Percentiles rank a stretch among this genome's conserved stretches.
These are phyloP conservation scores for Ophiocordyceps camponoti-floridani DNA, from an alignment of 2,329 filamentous ascomycete species.

Conservation along the genomic window DNA sequence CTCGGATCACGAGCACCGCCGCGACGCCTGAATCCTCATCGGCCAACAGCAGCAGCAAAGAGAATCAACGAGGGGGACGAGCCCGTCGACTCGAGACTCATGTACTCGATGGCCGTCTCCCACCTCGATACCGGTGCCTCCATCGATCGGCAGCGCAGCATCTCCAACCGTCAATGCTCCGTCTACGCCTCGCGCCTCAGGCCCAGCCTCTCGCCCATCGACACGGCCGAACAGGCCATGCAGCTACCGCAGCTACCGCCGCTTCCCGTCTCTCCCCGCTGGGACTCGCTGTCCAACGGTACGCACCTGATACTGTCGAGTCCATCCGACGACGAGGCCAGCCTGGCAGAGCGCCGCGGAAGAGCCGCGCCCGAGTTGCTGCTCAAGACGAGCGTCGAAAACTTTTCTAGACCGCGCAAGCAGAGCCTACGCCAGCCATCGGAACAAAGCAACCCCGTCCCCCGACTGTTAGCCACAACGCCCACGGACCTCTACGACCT, in stretches of 20 bases:
- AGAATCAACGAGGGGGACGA: not conserved
- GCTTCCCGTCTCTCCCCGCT: slow-evolving; percentile 21
- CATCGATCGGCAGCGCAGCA: slow-evolving; percentile 2
- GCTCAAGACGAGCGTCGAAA: slow-evolving; percentile 22
- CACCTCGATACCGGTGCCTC: slow-evolving; percentile 3
- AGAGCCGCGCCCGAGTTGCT: slow-evolving; percentile 13
- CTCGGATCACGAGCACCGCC: too few species aligned
- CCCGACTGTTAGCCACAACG: slow-evolving; percentile 9
- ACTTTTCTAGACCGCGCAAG: slow-evolving; percentile 42
- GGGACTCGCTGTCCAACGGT: slow-evolving; percentile 21
- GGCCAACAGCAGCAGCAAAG: too few species aligned
- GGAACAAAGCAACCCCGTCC: slow-evolving; percentile 7
- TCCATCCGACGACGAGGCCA: not conserved
- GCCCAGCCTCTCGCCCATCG: slow-evolving; percentile 4
- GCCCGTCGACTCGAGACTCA: slow-evolving; percentile 4
- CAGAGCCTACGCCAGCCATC: slow-evolving; percentile 27
- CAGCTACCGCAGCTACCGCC: slow-evolving; percentile 8
- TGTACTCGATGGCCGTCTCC: slow-evolving; percentile 7
- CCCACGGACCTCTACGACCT: slow-evolving; percentile 14
- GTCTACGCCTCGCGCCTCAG: slow-evolving; percentile 8
- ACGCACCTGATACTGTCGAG: slow-evolving; percentile 8
- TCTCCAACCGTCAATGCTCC: slow-evolving; percentile 6
- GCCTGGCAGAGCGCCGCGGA: slow-evolving; percentile 2
- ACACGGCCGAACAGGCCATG: not conserved
- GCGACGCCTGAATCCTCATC: too few species aligned